Evolutionary conservation across 306 rosid species (phyloP).

Genomic region (Gastrolobium villosum): DNA sequence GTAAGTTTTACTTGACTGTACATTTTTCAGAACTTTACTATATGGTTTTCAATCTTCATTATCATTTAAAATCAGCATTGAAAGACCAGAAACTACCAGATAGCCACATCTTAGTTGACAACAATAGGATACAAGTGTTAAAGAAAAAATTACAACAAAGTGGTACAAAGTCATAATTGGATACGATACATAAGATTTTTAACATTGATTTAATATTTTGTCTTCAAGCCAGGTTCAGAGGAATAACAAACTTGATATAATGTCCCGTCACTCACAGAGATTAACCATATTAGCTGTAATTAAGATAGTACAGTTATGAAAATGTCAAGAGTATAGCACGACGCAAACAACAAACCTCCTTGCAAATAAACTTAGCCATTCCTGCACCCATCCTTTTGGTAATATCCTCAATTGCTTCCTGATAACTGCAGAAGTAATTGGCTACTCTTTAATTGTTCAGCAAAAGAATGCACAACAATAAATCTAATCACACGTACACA

Average conservation of each 20-base stretch:
- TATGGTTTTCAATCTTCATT: neutral
- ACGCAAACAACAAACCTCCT: slow-evolving; percentile 75
- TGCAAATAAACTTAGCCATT: slow-evolving; percentile 97
- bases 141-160: neutral
- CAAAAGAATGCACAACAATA: slow-evolving; percentile 36
- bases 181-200: neutral
- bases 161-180: neutral
- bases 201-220: neutral
- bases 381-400: slow-evolving; percentile 97
- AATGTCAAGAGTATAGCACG: slow-evolving; percentile 34
- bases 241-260: slow-evolving; percentile 20
- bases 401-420: slow-evolving; percentile 93
- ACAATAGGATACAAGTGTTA: neutral
- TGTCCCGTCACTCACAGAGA: slow-evolving; percentile 34
- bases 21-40: neutral
- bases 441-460: slow-evolving; percentile 35
- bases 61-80: neutral
- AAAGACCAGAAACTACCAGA: neutral
- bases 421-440: slow-evolving; percentile 75
- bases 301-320: slow-evolving; percentile 33
- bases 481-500: slow-evolving; percentile 20
- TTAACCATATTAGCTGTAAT: slow-evolving; percentile 40
- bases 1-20: slow-evolving; percentile 26
- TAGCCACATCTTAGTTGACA: neutral
- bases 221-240: neutral